Conservation (phyloP, 495 filamentous ascomycete species). For the Schizothecium vesticola region DNA sequence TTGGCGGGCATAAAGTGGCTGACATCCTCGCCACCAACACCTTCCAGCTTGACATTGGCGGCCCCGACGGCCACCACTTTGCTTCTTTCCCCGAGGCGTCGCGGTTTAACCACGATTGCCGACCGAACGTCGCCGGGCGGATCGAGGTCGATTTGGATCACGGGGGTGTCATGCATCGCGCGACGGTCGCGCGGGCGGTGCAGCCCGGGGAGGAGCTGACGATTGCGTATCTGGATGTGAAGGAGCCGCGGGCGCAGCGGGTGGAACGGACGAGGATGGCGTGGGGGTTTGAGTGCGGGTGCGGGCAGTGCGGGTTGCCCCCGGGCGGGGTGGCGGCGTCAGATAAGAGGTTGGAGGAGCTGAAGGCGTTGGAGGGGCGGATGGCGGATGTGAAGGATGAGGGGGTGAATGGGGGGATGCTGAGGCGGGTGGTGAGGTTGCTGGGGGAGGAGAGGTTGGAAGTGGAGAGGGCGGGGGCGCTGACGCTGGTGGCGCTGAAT, state of each 20-base stretch:
- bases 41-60: conserved; percentile 23
- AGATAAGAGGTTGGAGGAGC: conserved; percentile 22
- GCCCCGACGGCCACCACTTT: conserved; percentile 23
- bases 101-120: conserved; percentile 27
- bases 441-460: conserved; percentile 26
- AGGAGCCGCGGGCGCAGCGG: conserved; percentile 12
- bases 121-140: conserved; percentile 21
- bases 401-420: conserved; percentile 13
- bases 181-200: conserved; percentile 22
- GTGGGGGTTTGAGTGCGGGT: conserved; percentile 20
- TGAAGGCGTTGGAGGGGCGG: conserved; percentile 19
- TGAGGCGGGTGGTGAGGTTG: conserved; percentile 20
- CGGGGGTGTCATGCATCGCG: conserved; percentile 14
- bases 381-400: conserved; percentile 14
- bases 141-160: conserved; percentile 16
- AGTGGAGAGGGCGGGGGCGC: conserved; percentile 17
- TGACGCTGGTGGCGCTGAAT: conserved; percentile 30
- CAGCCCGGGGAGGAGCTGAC: conserved; percentile 23
- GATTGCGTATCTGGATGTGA: conserved; percentile 25
- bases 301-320: conserved; percentile 12
- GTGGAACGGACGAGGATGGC: conserved; percentile 7
- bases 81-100: conserved; percentile 26
- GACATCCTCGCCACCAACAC: conserved; percentile 28
- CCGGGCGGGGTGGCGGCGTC: conserved; percentile 12
- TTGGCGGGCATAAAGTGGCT: conserved; percentile 17